Base-by-base conservation (phyloP, 441 rosid genomes). In the Macaranga tanarius region DNA sequence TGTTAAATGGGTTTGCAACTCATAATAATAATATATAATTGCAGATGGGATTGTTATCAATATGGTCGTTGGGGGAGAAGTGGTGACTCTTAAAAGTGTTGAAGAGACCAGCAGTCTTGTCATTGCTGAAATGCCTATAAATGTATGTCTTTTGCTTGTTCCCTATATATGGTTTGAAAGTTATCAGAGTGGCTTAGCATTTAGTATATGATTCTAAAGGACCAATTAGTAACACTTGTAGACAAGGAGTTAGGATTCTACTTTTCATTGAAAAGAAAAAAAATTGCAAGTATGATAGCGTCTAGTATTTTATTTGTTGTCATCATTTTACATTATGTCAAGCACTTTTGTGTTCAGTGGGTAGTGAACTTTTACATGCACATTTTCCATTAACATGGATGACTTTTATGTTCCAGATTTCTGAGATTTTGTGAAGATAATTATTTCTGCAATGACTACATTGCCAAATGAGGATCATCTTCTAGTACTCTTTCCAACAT, bases 51-150 rank as follows among this genome's bases (percentile, higher is more conserved):
- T 90, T 75, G 86, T 86, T 0, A 89, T 95, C 82, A 95, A 95
- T 79, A 86, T 95, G 91, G 95, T 90, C 25, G 95, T 87, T 63
- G 97, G 99, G 64, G 95, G 97, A 48, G 97, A 92, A 88, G 97
- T 94, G 1, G 85, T 86, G 28, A 86, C 88, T 73, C 90, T 95
- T 19, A 90, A 83, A 86, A 80, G 81, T 80, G 77, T 92, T 9
- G 99, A 92, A 77, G 97, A 95, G 76, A 85, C 87, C 82, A 86
- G 89, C 64, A 71, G 79, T 74, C 75, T 92, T 69, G 79, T 84
- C 81, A 89, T 95, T 28, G 90, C 86, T 4, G 97, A 92, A 84
- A 91, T 95, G 99, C 99, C 99, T 16, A 91, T 95, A 67, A 86
- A 91, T 86, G 92, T 88, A 76, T 83, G 88, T 62, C 58, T 42